Conservation (phyloP, 2,329 filamentous ascomycete species). For the Talaromyces pinophilus region DNA sequence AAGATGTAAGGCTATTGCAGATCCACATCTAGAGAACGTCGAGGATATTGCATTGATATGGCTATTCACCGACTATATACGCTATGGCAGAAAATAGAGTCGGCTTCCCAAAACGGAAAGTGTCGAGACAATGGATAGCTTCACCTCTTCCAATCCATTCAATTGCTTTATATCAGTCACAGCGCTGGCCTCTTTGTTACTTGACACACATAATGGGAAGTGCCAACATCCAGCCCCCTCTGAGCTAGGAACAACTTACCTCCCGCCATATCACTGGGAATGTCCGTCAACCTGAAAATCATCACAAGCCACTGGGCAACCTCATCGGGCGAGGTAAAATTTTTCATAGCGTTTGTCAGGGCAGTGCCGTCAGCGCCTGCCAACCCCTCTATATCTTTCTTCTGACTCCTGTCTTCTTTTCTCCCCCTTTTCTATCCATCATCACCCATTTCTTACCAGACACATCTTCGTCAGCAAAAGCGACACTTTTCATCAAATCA, state of each 20-base stretch:
- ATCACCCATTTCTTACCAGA: background rate
- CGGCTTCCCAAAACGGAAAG: background rate
- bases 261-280: background rate
- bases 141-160: background rate
- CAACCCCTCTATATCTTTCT: background rate
- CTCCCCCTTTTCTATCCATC: background rate
- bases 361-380: background rate
- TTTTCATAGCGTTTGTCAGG: background rate
- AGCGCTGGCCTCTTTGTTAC: background rate
- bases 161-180: background rate
- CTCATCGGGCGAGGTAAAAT: background rate
- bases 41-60: background rate
- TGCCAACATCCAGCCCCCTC: background rate
- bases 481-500: background rate
- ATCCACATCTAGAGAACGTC: too few relatives aligned
- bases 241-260: background rate
- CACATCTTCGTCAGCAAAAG: background rate
- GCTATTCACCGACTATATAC: background rate
- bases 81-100: background rate
- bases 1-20: background rate
- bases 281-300: background rate
- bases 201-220: background rate
- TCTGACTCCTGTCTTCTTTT: background rate
- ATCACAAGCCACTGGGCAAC: background rate
- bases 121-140: conserved; percentile 2